These are phyloP conservation scores for Baeospora myosura DNA, from an alignment of 1,284 basidiomycete species.

Conservation along the genomic window DNA sequence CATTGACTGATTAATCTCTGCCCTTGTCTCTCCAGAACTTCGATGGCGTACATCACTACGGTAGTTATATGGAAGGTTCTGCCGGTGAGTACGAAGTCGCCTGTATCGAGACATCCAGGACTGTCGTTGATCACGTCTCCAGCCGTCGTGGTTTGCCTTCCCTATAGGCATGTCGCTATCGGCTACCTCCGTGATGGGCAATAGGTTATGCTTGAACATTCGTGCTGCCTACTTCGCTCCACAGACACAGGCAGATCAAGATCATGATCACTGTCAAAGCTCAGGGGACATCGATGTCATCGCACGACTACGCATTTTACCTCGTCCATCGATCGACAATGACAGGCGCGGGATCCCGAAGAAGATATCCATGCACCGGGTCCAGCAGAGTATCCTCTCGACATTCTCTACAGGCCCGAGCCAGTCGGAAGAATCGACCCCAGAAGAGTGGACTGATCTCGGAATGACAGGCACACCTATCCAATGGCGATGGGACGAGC, in stretches of 20 bases:
- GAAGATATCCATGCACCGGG: background rate
- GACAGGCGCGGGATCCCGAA: background rate
- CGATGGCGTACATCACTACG: slow-evolving; percentile 16
- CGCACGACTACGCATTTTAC: background rate
- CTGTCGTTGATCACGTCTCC: background rate
- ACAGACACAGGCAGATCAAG: background rate
- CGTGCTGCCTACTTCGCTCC: slow-evolving; percentile 17
- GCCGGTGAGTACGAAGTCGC: slow-evolving; percentile 14
- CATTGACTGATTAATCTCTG: background rate
- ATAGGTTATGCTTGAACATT: slow-evolving; percentile 21
- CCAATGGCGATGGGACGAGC: slow-evolving; percentile 1
- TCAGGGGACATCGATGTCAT: background rate
- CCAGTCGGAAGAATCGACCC: no score
- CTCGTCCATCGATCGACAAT: background rate
- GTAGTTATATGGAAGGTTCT: slow-evolving; percentile 17
- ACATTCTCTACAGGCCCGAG: background rate
- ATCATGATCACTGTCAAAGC: background rate
- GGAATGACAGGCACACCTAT: background rate
- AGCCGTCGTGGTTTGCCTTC: slow-evolving; percentile 18
- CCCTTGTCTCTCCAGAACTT: slow-evolving; percentile 13
- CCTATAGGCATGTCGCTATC: slow-evolving; percentile 20
- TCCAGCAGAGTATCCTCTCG: background rate
- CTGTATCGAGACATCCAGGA: background rate
- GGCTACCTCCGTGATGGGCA: slow-evolving; percentile 20
- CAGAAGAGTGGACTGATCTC: no score